Percentiles rank a stretch among this genome's conserved stretches.
Conservation (phyloP, 2,329 filamentous ascomycete genomes). For the Ophiosphaerella korrae region DNA sequence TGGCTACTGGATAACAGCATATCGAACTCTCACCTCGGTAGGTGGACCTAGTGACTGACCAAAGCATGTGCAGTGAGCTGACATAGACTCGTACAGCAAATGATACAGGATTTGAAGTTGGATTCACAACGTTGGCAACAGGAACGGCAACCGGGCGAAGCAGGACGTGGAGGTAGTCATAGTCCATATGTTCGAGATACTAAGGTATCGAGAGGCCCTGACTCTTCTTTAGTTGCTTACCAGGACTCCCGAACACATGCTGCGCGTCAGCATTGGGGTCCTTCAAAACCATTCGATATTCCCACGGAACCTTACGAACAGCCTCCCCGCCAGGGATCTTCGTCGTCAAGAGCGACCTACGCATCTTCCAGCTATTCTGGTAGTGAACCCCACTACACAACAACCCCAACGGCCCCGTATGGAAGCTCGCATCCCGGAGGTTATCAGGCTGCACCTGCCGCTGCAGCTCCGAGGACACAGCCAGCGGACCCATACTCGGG, state of each 20-base stretch:
- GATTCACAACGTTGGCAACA: conserved; percentile 54
- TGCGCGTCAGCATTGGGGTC: conserved; percentile 50
- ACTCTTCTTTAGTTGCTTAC: conserved; percentile 51
- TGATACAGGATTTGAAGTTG: conserved; percentile 56
- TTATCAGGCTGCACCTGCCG: conserved; percentile 31
- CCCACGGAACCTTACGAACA: conserved; percentile 25
- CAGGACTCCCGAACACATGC: conserved; percentile 51
- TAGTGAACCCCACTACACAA: conserved; percentile 42
- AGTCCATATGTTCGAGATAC: conserved; percentile 46
- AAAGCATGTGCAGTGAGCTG: conserved; percentile 12
- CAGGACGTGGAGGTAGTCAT: conserved; percentile 55
- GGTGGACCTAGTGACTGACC: conserved; percentile 16
- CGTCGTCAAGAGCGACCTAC: conserved; percentile 23
- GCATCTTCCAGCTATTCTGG: conserved; percentile 22
- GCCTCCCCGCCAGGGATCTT: conserved; percentile 9
- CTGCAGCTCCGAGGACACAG: conserved; percentile 38
- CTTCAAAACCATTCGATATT: conserved; percentile 35
- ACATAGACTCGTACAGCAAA: conserved; percentile 44
- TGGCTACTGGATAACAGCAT: conserved; percentile 59
- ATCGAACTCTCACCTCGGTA: conserved; percentile 57
- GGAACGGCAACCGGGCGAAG: conserved; percentile 39
- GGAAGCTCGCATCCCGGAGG: conserved; percentile 25
- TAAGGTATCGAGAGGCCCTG: conserved; percentile 52
- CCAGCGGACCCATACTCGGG: conserved; percentile 38
- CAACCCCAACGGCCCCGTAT: conserved; percentile 35